phyloP scores from a whole-genome alignment of 2,329 filamentous ascomycete genomes.

The Diaporthe ilicicola region DNA sequence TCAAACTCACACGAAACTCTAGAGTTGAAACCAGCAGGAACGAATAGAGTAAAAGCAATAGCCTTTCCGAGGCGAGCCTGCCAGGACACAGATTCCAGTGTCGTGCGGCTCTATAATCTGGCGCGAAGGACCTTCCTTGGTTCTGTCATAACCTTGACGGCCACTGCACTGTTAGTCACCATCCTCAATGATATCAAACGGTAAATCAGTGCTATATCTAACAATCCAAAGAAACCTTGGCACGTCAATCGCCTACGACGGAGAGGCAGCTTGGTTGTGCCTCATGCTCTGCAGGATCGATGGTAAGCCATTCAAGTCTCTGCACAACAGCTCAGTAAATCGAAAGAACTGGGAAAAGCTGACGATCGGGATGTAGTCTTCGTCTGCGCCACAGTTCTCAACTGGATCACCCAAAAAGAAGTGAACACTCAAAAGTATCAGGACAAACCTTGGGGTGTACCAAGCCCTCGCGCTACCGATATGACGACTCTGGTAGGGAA shows the following conservation, averaged over 20 bases:
- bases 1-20: neutral
- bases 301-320: neutral
- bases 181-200: neutral
- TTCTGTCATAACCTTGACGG: neutral
- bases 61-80: neutral
- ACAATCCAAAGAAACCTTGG: neutral
- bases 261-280: neutral
- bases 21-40: conserved; percentile 2
- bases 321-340: too few species aligned
- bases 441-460: conserved; percentile 1
- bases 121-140: neutral
- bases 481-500: neutral
- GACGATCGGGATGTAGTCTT: neutral
- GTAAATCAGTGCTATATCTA: neutral
- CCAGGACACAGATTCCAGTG: neutral
- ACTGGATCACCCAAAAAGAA: conserved; percentile 10
- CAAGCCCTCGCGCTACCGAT: neutral
- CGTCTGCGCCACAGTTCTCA: neutral
- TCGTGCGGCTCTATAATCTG: conserved; percentile 4
- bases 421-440: neutral
- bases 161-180: neutral
- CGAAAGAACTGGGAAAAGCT: neutral
- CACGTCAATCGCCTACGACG: neutral
- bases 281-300: conserved; percentile 9
- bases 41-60: conserved; percentile 1